Evolutionary conservation across 2,329 filamentous ascomycete species (phyloP).

Genomic region (Sclerotinia trifoliorum): DNA sequence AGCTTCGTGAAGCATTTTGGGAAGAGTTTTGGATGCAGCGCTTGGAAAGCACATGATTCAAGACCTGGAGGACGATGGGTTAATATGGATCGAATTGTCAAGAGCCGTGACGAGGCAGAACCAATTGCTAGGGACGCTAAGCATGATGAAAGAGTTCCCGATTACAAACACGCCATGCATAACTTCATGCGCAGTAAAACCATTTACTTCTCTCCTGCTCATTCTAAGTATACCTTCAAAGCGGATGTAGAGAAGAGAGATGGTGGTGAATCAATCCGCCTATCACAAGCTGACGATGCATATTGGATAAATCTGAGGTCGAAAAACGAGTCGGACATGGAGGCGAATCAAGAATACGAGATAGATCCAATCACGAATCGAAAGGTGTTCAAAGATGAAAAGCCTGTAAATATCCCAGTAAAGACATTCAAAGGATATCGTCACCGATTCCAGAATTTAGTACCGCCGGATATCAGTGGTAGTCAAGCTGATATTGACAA

Average conservation of each 20-base stretch:
- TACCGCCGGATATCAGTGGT: conserved; percentile 27
- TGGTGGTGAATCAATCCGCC: conserved; percentile 4
- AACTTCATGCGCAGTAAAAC: conserved; percentile 13
- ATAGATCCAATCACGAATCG: conserved; percentile 62
- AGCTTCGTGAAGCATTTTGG: conserved; percentile 36
- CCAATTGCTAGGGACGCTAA: conserved; percentile 21
- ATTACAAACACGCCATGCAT: conserved; percentile 5
- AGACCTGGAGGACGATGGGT: conserved; percentile 40
- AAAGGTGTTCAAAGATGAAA: conserved; percentile 41
- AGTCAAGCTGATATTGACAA: conserved; percentile 21
- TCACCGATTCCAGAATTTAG: conserved; percentile 40
- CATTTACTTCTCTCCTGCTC: conserved; percentile 3
- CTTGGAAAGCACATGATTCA: conserved; percentile 41
- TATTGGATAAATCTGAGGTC: background rate
- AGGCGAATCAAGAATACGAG: conserved; percentile 40
- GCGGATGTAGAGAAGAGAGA: conserved; percentile 14
- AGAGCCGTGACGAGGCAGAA: conserved; percentile 20
- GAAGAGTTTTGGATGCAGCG: conserved; percentile 46
- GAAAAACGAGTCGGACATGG: background rate
- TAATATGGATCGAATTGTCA: conserved; percentile 39
- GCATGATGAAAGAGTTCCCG: conserved; percentile 32
- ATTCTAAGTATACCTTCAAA: conserved; percentile 9
- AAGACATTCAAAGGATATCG: conserved; percentile 41
- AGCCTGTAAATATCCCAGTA: conserved; percentile 29
- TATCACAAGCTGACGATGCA: conserved; percentile 11